Conservation (phyloP, 495 filamentous ascomycete genomes). For the Aspergillus nanangensis region DNA sequence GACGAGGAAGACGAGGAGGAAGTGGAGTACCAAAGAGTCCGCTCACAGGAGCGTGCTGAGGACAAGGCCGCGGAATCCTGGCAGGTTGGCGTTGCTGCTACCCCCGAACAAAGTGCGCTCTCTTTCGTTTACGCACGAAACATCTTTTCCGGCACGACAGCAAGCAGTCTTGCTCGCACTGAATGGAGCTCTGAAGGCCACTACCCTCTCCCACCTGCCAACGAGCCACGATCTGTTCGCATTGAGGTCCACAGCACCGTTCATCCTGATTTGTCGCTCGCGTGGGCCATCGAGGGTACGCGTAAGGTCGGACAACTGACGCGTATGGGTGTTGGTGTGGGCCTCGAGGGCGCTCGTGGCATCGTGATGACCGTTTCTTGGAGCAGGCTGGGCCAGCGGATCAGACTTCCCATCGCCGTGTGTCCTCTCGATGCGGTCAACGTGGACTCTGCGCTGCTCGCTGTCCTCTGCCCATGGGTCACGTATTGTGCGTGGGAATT, state of each 20-base stretch:
- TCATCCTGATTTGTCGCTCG: conserved; percentile 17
- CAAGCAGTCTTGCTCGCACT: conserved; percentile 25
- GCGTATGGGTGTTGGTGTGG: conserved; percentile 36
- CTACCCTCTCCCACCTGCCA: conserved; percentile 24
- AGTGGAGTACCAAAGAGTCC: conserved; percentile 8
- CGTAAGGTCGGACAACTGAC: conserved; percentile 35
- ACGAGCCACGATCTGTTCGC: conserved; percentile 31
- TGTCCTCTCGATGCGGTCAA: conserved; percentile 34
- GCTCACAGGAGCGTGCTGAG: conserved; percentile 16
- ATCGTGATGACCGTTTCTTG: conserved; percentile 37
- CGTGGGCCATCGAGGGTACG: conserved; percentile 35
- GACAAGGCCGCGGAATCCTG: conserved; percentile 30
- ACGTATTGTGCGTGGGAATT: conserved; percentile 48
- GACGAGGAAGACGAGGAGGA: conserved; percentile 24
- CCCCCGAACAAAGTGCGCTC: conserved; percentile 24
- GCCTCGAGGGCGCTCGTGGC: conserved; percentile 26
- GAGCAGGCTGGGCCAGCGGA: conserved; percentile 37
- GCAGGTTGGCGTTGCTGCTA: conserved; percentile 22
- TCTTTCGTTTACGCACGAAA: conserved; percentile 36
- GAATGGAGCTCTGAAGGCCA: conserved; percentile 44
- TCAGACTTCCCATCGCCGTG: conserved; percentile 36
- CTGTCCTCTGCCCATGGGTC: conserved; percentile 42
- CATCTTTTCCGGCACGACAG: conserved; percentile 35
- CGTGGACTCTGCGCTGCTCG: conserved; percentile 31
- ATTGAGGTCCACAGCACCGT: conserved; percentile 24